Evolutionary conservation across 2,329 filamentous ascomycete species (phyloP).

Genomic region (Aspergillus neoniger): DNA sequence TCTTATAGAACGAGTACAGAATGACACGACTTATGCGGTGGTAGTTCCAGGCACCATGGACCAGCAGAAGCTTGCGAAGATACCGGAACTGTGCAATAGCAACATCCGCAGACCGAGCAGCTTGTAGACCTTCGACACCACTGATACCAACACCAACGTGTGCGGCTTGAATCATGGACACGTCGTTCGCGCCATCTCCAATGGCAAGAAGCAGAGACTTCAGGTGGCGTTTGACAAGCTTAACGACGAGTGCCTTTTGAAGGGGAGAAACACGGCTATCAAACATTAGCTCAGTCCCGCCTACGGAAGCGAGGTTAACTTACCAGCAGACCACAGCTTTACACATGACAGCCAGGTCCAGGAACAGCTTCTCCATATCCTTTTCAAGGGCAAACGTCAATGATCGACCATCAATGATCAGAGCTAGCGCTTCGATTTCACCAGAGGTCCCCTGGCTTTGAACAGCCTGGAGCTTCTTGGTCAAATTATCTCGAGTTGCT

Average conservation of each 20-base stretch:
- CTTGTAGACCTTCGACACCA: slow-evolving; percentile 94
- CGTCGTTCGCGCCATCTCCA: slow-evolving; percentile 96
- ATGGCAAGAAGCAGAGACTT: slow-evolving; percentile 92
- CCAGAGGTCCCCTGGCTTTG: slow-evolving; percentile 69
- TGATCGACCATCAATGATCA: slow-evolving; percentile 95
- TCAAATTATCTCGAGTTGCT: slow-evolving; percentile 81
- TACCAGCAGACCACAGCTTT: slow-evolving; percentile 95
- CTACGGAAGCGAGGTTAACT: slow-evolving; percentile 23
- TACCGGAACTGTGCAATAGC: slow-evolving; percentile 95
- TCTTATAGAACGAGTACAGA: slow-evolving; percentile 99
- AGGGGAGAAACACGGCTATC: slow-evolving; percentile 87
- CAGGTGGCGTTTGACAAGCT: slow-evolving; percentile 93
- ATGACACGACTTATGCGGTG: slow-evolving; percentile 97
- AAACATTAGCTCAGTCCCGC: slow-evolving; percentile 12
- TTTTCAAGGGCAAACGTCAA: slow-evolving; percentile 90
- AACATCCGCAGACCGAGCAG: slow-evolving; percentile 91
- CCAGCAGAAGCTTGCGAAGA: slow-evolving; percentile 87
- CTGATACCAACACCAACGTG: slow-evolving; percentile 98
- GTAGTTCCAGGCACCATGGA: slow-evolving; percentile 97
- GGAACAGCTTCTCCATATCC: slow-evolving; percentile 88
- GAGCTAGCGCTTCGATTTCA: slow-evolving; percentile 76
- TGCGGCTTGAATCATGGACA: slow-evolving; percentile 99
- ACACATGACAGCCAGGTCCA: slow-evolving; percentile 91
- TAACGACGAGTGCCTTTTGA: slow-evolving; percentile 96
- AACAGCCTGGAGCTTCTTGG: slow-evolving; percentile 92